These are phyloP conservation scores for Emergomyces orientalis DNA, from an alignment of 2,329 filamentous ascomycete species.

Conservation along the genomic window DNA sequence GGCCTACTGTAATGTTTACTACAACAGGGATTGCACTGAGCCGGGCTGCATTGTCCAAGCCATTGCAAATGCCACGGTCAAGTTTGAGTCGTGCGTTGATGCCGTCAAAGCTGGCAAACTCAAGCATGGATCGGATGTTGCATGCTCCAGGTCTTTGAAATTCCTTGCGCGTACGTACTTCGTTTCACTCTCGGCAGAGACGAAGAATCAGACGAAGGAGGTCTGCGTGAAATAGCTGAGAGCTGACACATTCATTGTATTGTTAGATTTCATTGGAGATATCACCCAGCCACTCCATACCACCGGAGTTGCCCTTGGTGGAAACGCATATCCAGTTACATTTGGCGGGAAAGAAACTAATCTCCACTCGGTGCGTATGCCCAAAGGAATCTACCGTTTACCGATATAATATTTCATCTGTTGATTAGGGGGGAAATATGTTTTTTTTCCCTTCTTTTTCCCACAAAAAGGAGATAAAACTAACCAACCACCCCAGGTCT, in stretches of 20 bases:
- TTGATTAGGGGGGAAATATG: no score
- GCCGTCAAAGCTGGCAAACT: conserved; percentile 4
- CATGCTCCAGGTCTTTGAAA: conserved; percentile 9
- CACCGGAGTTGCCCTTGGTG: conserved; percentile 29
- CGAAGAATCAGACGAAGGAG: background rate
- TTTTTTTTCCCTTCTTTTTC: no score
- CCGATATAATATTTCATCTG: background rate
- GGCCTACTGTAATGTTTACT: conserved; percentile 27
- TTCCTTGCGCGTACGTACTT: conserved; percentile 19
- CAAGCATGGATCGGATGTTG: background rate
- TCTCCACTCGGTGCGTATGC: conserved; percentile 7
- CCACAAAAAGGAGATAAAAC: background rate
- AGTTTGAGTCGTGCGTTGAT: conserved; percentile 26
- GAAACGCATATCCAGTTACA: conserved; percentile 28
- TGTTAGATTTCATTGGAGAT: conserved; percentile 31
- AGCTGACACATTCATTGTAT: background rate
- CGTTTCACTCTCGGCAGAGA: background rate
- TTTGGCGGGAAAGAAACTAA: conserved; percentile 9
- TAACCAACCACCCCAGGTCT: conserved; percentile 5
- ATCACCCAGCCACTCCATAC: conserved; percentile 36
- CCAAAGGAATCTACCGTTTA: background rate
- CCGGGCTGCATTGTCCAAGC: conserved; percentile 35
- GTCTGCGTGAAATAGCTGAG: background rate
- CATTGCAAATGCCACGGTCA: conserved; percentile 35
- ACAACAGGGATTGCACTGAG: conserved; percentile 29